Percentiles rank a stretch among this genome's conserved stretches.
Conservation (phyloP, 176 grass and related monocot species). For the Paspalum vaginatum region DNA sequence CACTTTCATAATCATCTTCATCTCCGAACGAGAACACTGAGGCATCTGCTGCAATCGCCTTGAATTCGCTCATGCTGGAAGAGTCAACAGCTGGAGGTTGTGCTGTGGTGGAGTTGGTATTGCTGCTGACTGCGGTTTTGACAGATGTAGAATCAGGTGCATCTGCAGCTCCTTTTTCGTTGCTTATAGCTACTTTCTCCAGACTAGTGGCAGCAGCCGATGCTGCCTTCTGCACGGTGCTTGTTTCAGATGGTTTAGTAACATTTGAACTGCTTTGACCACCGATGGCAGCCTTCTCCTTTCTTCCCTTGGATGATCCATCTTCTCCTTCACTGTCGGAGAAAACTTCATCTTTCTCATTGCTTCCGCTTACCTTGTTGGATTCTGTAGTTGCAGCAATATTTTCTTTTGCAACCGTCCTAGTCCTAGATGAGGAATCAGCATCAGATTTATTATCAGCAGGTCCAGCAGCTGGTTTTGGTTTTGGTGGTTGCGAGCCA, state of each 20-base stretch:
- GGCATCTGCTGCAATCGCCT: constrained; percentile 90
- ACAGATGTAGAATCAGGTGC: constrained; percentile 40
- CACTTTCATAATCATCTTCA: constrained; percentile 93
- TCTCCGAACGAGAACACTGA: constrained; percentile 93
- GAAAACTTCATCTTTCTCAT: constrained; percentile 88
- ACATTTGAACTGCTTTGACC: constrained; percentile 26
- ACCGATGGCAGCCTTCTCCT: constrained; percentile 31
- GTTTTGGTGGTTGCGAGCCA: constrained; percentile 56
- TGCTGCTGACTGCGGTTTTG: constrained; percentile 54
- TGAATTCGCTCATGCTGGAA: constrained; percentile 84
- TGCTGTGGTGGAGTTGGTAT: constrained; percentile 32
- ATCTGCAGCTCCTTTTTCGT: constrained; percentile 50
- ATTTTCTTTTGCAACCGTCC: constrained; percentile 49
- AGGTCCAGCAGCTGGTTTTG: constrained; percentile 30
- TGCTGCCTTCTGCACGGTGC: constrained; percentile 33
- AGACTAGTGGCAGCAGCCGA: constrained; percentile 44
- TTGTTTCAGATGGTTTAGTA: constrained; percentile 63
- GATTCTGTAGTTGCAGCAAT: constrained; percentile 37
- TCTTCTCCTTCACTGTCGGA: constrained; percentile 83
- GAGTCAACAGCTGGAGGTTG: constrained; percentile 40
- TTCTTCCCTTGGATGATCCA: constrained; percentile 59
- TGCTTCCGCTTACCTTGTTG: constrained; percentile 50
- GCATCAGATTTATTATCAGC: constrained; percentile 44
- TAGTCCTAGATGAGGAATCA: constrained; percentile 35
- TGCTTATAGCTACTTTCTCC: constrained; percentile 58